Base-by-base conservation (phyloP, 352 stramenopile species). In the Globisporangium nagaii region DNA sequence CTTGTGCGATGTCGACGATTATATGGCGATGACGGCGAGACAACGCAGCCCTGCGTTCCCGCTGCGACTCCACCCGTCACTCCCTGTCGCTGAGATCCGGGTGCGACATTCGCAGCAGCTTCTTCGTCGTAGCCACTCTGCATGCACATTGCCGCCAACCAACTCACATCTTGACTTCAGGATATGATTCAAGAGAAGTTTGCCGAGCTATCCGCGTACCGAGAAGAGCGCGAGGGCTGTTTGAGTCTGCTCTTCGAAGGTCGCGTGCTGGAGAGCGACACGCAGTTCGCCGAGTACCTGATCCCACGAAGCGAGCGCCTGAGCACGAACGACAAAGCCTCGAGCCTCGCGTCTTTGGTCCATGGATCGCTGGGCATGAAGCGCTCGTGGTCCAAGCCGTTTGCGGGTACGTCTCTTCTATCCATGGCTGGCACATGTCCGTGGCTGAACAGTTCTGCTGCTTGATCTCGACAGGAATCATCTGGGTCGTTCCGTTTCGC, bases 401-500 rank as follows among this genome's bases (percentile, higher is more conserved):
- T 77, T 47, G 72, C 60, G 53, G 73, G 75, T 84, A 12, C 37
- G 11, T n/a, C n/a, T n/a, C n/a, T n/a, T n/a, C n/a, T n/a, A n/a
- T n/a, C n/a, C n/a, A n/a, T n/a, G n/a, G n/a, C n/a, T n/a, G n/a
- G n/a, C n/a, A n/a, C n/a, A n/a, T n/a, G n/a, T n/a, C n/a, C n/a
- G n/a, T n/a, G n/a, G n/a, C n/a, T n/a, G n/a, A n/a, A n/a, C n/a
- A n/a, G 6, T 8, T n/a, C 5, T 34, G 30, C 4, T 43, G 36
- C n/a, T 41, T 12, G 4, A 27, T 7, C 40, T 22, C 0, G 0
- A 1, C 24, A 88, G 77, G 78, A 22, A 80, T 88, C 54, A 53
- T 88, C 27, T 89, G 75, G 73, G 70, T 87, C 25, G 48, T 84
- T 9, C 75, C 75, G 1, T 86, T 81, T 55, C 68, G 71, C 4